These are phyloP conservation scores for Paramecium octaurelia DNA, from an alignment of 73 alveolate genomes.

Conservation along the genomic window DNA sequence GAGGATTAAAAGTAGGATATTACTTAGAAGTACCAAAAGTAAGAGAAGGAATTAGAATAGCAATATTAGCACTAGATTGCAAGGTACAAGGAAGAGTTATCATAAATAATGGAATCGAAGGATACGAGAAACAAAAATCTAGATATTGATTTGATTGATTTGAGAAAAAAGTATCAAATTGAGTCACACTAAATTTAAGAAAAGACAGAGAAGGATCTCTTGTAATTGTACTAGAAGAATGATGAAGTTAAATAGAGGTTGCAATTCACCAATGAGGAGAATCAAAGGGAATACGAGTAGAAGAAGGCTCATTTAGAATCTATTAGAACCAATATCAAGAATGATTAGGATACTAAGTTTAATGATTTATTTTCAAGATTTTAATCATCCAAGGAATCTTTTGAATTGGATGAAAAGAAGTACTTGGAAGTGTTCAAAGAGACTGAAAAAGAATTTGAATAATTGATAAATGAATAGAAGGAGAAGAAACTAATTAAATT, in stretches of 20 bases:
- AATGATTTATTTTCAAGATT: constrained; percentile 13
- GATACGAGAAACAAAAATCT: background rate
- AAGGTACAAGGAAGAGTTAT: background rate
- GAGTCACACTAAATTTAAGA: background rate
- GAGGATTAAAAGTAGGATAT: constrained; percentile 58
- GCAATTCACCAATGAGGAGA: background rate
- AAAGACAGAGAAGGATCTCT: background rate
- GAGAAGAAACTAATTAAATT: background rate
- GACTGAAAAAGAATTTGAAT: constrained; percentile 51
- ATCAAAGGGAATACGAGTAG: background rate
- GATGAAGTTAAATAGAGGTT: background rate
- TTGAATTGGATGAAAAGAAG: constrained; percentile 23
- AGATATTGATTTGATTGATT: background rate
- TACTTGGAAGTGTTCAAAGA: background rate
- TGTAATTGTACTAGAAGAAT: background rate
- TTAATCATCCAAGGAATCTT: background rate
- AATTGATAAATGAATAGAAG: constrained; percentile 2
- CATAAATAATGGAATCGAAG: background rate
- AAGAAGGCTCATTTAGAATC: background rate
- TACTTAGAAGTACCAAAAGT: background rate
- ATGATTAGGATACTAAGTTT: background rate
- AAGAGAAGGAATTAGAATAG: background rate
- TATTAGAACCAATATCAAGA: background rate
- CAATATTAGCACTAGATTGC: background rate
- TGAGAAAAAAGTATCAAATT: background rate